Conservation (phyloP, 225 moss, liverwort and hornwort species). For the Pseudoscleropodium purum region DNA sequence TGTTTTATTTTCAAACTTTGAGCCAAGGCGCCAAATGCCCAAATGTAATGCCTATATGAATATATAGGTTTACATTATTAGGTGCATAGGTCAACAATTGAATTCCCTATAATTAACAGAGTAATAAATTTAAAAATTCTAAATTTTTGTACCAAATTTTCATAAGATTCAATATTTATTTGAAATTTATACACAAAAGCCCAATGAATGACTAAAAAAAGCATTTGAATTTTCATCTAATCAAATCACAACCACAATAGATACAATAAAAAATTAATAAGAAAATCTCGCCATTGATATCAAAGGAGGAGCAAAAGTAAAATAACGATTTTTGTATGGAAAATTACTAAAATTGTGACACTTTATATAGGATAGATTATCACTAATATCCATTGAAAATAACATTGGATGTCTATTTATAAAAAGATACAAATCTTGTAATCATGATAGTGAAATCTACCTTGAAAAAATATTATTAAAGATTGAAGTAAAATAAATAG, state of each 20-base stretch:
- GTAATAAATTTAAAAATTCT: background rate
- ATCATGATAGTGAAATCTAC: background rate
- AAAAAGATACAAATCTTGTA: background rate
- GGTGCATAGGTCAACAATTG: background rate
- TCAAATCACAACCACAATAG: background rate
- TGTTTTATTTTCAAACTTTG: background rate
- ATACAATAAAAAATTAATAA: background rate
- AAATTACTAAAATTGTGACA: no score
- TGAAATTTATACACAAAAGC: background rate
- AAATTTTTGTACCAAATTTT: background rate
- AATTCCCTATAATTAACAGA: background rate
- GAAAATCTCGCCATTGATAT: background rate
- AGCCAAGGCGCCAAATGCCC: background rate
- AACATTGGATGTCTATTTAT: background rate
- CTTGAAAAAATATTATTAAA: no score
- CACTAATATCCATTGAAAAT: background rate
- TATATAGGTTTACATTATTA: background rate
- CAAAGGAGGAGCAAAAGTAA: background rate
- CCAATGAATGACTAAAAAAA: background rate
- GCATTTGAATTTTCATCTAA: background rate
- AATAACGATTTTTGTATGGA: no score
- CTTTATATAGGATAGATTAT: background rate
- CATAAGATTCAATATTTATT: background rate
- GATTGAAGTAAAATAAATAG: background rate
- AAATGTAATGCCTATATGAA: background rate